Conservation (phyloP, 441 rosid genomes). For the Croton laevigatus region DNA sequence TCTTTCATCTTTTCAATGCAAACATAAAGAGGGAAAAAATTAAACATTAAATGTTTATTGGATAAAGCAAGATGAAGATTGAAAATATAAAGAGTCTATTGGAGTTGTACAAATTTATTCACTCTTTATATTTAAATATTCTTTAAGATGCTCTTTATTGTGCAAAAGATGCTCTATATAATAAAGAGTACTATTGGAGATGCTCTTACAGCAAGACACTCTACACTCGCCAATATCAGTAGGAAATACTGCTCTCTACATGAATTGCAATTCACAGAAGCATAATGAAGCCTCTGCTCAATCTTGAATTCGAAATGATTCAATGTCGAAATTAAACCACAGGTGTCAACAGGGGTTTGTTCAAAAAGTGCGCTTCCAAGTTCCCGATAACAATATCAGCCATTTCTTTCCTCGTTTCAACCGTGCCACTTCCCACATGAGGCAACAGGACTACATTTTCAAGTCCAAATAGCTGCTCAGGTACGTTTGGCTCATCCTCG, state of each 20-base stretch:
- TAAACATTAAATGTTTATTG: too few species aligned
- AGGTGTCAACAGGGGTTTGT: slow-evolving; percentile 51
- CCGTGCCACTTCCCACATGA: slow-evolving; percentile 53
- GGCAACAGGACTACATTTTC: slow-evolving; percentile 66
- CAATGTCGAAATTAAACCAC: slow-evolving; percentile 34
- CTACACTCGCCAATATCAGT: neutral
- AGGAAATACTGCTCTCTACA: neutral
- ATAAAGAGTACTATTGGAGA: too few species aligned
- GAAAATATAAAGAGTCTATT: too few species aligned
- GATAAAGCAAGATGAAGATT: too few species aligned
- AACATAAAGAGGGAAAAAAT: too few species aligned
- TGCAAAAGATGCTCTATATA: too few species aligned
- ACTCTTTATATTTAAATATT: too few species aligned
- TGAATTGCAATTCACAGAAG: neutral
- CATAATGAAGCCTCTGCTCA: slow-evolving; percentile 4
- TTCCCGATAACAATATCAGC: slow-evolving; percentile 69
- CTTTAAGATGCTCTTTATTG: too few species aligned
- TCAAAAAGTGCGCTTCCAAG: slow-evolving; percentile 54
- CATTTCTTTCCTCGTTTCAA: slow-evolving; percentile 60
- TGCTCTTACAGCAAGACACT: neutral
- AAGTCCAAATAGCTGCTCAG: slow-evolving; percentile 49
- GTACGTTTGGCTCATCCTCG: slow-evolving; percentile 60
- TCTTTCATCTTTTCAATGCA: too few species aligned
- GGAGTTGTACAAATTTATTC: too few species aligned
- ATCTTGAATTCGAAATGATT: neutral